Percentiles rank a stretch among this genome's conserved stretches.
Conservation (phyloP, 2,329 filamentous ascomycete genomes). For the Hypoxylon sp. region DNA sequence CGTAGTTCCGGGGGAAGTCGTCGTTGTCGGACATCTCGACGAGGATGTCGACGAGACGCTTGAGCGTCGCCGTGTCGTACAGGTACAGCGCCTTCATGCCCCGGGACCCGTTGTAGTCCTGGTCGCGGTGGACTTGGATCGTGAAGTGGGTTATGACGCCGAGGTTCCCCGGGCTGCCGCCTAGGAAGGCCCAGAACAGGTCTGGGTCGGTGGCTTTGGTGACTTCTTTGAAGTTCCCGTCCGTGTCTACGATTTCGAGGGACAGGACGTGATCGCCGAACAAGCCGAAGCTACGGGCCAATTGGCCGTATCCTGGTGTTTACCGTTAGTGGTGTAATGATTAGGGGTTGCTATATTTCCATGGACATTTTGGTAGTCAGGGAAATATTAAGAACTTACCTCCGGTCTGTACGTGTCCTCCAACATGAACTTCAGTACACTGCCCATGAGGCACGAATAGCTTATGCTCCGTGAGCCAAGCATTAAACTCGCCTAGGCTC, state of each 20-base stretch:
- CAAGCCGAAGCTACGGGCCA: constrained; percentile 60
- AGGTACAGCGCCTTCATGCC: constrained; percentile 54
- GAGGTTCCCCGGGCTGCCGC: constrained; percentile 66
- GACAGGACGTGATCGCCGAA: constrained; percentile 62
- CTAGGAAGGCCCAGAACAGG: constrained; percentile 66
- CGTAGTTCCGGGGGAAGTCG: constrained; percentile 55
- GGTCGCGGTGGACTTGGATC: constrained; percentile 52
- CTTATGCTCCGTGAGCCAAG: constrained; percentile 51
- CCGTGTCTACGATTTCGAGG: constrained; percentile 57
- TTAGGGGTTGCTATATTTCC: too few species aligned
- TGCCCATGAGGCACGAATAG: constrained; percentile 58
- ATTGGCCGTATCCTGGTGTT: constrained; percentile 54
- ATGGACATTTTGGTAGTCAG: neutral
- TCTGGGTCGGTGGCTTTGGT: constrained; percentile 60
- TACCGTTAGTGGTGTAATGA: too few species aligned
- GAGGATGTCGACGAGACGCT: constrained; percentile 50
- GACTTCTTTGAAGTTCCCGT: constrained; percentile 56
- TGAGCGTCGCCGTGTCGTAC: constrained; percentile 51
- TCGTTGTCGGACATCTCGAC: constrained; percentile 56
- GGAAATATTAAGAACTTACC: constrained; percentile 41
- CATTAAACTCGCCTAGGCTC: constrained; percentile 53
- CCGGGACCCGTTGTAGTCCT: constrained; percentile 51
- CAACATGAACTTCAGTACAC: constrained; percentile 55
- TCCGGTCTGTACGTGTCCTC: constrained; percentile 58
- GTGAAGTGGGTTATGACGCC: constrained; percentile 65